Conservation (phyloP, 805 yeast species). For the Kuraishia hungarica region DNA sequence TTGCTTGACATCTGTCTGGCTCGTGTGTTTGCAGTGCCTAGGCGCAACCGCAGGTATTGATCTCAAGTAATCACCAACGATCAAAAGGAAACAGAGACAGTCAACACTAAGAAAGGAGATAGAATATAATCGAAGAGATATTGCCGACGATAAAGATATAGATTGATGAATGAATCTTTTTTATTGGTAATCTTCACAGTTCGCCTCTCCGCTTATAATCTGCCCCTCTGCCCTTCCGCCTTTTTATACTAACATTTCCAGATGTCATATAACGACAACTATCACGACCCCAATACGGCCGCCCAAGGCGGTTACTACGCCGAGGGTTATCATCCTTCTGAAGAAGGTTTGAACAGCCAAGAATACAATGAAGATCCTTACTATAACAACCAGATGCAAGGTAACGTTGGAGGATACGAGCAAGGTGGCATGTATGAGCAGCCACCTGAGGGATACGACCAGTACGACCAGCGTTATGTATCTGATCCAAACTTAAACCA, state of each 20-base stretch:
- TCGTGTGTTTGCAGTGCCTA: neutral
- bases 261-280: constrained; percentile 59
- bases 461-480: constrained; percentile 35
- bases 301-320: constrained; percentile 25
- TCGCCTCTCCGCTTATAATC: too few species aligned
- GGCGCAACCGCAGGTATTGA: neutral
- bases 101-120: too few species aligned
- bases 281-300: constrained; percentile 32
- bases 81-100: too few species aligned
- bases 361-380: constrained; percentile 9
- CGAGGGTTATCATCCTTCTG: constrained; percentile 18
- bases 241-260: constrained; percentile 8
- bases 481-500: constrained; percentile 25
- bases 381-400: constrained; percentile 13
- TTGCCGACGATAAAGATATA: too few species aligned
- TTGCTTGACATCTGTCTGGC: too few species aligned
- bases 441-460: constrained; percentile 11
- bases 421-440: constrained; percentile 19
- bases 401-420: constrained; percentile 18
- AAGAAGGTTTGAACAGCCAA: constrained; percentile 14
- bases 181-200: too few species aligned
- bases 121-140: too few species aligned
- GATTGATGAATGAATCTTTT: too few species aligned
- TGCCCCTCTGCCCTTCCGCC: constrained; percentile 6
- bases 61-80: neutral